Evolutionary conservation across 2,329 filamentous ascomycete genomes (phyloP).

Genomic region (Coniochaeta sp.): DNA sequence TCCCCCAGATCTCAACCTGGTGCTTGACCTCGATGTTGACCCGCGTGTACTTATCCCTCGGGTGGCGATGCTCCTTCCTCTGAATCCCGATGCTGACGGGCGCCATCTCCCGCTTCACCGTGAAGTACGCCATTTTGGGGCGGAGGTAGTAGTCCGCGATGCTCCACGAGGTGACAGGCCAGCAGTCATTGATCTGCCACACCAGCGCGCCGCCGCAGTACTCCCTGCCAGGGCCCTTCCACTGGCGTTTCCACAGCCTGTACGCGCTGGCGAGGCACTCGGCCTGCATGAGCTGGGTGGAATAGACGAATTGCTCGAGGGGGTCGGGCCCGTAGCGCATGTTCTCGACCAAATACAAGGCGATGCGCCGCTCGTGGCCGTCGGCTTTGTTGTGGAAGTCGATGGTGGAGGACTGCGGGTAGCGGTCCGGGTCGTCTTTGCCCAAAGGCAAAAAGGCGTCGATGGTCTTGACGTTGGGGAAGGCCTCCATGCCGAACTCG

Average conservation of each 20-base stretch:
- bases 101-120: conserved; percentile 71
- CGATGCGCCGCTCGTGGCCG: conserved; percentile 63
- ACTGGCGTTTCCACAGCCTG: conserved; percentile 67
- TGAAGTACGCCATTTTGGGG: conserved; percentile 72
- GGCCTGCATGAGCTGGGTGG: conserved; percentile 62
- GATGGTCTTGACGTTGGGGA: conserved; percentile 68
- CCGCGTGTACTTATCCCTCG: conserved; percentile 48
- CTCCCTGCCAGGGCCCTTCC: conserved; percentile 62
- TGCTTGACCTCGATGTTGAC: conserved; percentile 41
- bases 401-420: conserved; percentile 62
- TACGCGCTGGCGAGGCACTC: conserved; percentile 60
- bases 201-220: conserved; percentile 72
- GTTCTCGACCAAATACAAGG: conserved; percentile 68
- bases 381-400: conserved; percentile 80
- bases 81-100: conserved; percentile 64
- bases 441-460: conserved; percentile 46
- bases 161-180: conserved; percentile 74
- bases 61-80: conserved; percentile 41
- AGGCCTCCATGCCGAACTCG: conserved; percentile 77
- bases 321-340: conserved; percentile 42
- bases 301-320: conserved; percentile 64
- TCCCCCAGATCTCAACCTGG: conserved; percentile 58
- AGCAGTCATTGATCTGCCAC: conserved; percentile 85
- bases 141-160: conserved; percentile 74
- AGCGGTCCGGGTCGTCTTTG: conserved; percentile 41